Conservation (phyloP, 2,329 filamentous ascomycete genomes). For the Fusarium illudens region DNA sequence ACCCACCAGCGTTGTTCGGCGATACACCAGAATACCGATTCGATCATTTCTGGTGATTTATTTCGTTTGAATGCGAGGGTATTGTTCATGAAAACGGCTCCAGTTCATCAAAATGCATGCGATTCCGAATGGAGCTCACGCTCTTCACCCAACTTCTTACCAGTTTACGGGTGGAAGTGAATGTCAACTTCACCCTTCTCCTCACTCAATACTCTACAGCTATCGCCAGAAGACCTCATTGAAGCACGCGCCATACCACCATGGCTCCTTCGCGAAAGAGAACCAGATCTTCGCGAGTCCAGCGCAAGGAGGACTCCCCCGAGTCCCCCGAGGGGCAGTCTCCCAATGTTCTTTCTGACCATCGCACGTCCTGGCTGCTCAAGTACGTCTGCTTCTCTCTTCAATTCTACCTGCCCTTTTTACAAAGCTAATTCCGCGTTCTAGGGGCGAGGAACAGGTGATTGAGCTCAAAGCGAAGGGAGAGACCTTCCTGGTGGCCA, state of each 20-base stretch:
- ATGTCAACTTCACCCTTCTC: not conserved
- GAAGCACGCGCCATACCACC: not conserved
- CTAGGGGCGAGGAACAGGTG: slow-evolving; percentile 43
- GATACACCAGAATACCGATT: not conserved
- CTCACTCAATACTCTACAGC: not conserved
- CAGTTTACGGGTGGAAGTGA: not conserved
- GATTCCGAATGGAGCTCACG: not conserved
- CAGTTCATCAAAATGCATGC: not conserved
- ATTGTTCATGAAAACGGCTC: not conserved
- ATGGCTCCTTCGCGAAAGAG: slow-evolving; percentile 34
- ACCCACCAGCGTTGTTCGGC: not conserved
- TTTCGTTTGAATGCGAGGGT: not conserved
- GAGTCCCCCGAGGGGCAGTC: slow-evolving; percentile 34
- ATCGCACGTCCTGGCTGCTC: slow-evolving; percentile 47
- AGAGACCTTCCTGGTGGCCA: slow-evolving; percentile 45
- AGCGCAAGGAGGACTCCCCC: slow-evolving; percentile 23
- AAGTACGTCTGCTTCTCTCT: slow-evolving; percentile 39
- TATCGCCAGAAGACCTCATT: not conserved
- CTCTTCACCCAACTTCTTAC: not conserved
- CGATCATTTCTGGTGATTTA: not conserved
- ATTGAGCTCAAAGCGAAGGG: slow-evolving; percentile 43
- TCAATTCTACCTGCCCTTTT: not conserved
- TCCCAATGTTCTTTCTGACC: slow-evolving; percentile 41
- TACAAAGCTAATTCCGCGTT: slow-evolving; percentile 3
- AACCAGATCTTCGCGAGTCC: slow-evolving; percentile 21